Percentiles rank a stretch among this genome's conserved stretches.
Conservation (phyloP, 371 early-diverging fungal genomes). For the Syncephalastrum racemosum region DNA sequence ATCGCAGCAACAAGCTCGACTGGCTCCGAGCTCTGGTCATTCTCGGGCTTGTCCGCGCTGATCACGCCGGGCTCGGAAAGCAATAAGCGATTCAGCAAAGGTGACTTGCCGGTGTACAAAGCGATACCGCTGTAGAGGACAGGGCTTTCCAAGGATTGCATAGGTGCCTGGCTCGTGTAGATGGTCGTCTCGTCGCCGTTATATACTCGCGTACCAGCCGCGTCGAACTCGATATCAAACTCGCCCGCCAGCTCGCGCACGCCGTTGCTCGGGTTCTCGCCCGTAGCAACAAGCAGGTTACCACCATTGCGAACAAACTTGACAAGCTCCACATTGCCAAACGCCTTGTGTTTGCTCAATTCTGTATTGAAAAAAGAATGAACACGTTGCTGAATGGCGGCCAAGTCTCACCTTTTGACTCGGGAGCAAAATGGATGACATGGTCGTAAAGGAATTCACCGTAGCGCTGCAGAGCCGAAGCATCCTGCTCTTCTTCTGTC, state of each 20-base stretch:
- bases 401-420: constrained; percentile 52
- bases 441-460: constrained; percentile 69
- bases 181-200: constrained; percentile 60
- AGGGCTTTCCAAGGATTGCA: constrained; percentile 37
- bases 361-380: constrained; percentile 9
- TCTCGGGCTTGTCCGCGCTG: constrained; percentile 38
- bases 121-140: constrained; percentile 80
- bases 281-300: constrained; percentile 80
- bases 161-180: constrained; percentile 36
- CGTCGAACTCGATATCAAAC: constrained; percentile 85
- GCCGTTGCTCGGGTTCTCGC: constrained; percentile 60
- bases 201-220: constrained; percentile 59
- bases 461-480: constrained; percentile 27
- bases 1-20: constrained; percentile 74
- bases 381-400: not conserved
- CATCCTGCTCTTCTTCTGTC: constrained; percentile 31
- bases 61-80: constrained; percentile 64
- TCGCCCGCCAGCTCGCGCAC: constrained; percentile 83
- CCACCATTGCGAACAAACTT: constrained; percentile 91
- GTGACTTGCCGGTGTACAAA: constrained; percentile 55
- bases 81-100: constrained; percentile 70
- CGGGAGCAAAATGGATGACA: constrained; percentile 70
- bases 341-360: constrained; percentile 41
- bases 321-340: constrained; percentile 63
- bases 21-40: constrained; percentile 21